Evolutionary conservation across 75 land plant species (phyloP), one percentile per base, ranked within the genome.

Genomic region (Isoetes taiwanensis): DNA sequence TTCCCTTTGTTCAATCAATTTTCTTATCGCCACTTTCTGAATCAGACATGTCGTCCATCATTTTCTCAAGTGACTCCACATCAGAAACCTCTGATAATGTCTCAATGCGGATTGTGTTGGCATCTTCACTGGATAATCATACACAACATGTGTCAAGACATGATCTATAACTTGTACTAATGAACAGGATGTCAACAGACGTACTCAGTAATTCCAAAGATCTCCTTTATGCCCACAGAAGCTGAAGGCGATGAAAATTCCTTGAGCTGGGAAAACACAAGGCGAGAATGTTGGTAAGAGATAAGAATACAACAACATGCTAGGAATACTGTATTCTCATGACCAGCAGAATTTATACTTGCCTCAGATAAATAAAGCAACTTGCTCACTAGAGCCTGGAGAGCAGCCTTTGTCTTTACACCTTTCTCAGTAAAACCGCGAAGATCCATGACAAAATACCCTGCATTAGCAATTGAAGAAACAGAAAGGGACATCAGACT

Each of bases 131-230:
- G 76, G 43, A 60, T 53, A 30, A 54, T 23, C 28, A 40, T 20
- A 25, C 42, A 8, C 25, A n/a, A n/a, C n/a, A n/a, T n/a, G n/a
- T n/a, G n/a, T n/a, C n/a, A n/a, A n/a, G n/a, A n/a, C n/a, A n/a
- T n/a, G n/a, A n/a, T n/a, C n/a, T n/a, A n/a, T n/a, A n/a, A n/a
- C n/a, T n/a, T n/a, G n/a, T n/a, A n/a, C n/a, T n/a, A n/a, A 32
- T 11, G 14, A 33, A 43, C 0, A 2, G 12, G 48, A 40, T 56
- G 28, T 14, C 42, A 30, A 23, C 85, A n/a, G n/a, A n/a, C n/a
- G 28, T 79, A 91, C 99, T 93, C 99, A 30, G 99, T 79, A 26
- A 93, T 90, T 23, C 99, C 99, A 67, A 87, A 93, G 26, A 84
- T 79, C 68, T 81, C 89, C 59, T 93, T 93, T 57, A 91, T 53